Evolutionary conservation across 768 basidiomycete species (phyloP), one percentile per base, ranked within the genome.

Genomic region (Amanita pallidorosea): DNA sequence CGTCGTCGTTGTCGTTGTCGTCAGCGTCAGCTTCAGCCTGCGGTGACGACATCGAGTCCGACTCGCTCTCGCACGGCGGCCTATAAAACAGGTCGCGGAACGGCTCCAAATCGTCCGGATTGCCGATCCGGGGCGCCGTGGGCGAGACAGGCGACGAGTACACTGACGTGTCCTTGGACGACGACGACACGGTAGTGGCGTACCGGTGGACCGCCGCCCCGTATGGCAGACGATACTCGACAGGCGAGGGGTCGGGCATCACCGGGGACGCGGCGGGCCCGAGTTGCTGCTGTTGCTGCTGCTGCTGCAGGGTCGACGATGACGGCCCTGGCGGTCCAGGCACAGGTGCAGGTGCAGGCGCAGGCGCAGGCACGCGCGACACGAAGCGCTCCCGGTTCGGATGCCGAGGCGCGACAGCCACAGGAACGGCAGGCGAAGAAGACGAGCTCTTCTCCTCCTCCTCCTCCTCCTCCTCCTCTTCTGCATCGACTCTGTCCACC

Each of bases 1-100:
- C 7, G 2, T 31, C 29, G 23, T 23, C 23, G 5, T 5, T 23
- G 5, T 31, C 29, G 4, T 31, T 11, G 1, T 12, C 31, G 12
- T 34, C 20, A 12, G 9, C 31, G 0, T 22, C 20, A n/a, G 37
- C 18, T 2, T 48, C 33, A 22, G 25, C 17, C 5, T 6, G 48
- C 33, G 59, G 56, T 7, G 58, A 55, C 7, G 58, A 53, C 40
- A 59, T 57, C 8, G 69, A 57, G 35, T 61, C 55, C 23, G 65
- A n/a, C 23, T 56, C 45, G 57, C 56, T 53, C 54, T 53, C 41
- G 54, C 52, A 53, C 56, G 54, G 62, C 5, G 83, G 83, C 37
- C 68, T 70, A 61, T 83, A 88, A 64, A 88, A 88, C 7, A 89
- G 68, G 58, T 88, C 83, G 34, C 76, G 77, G 68, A 84, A 88